A percentile compares a stretch with the other conserved stretches of the same genome.
Evolutionary conservation across 192 early-diverging fungal genomes (phyloP).

Genomic region (Geosiphon pyriformis): DNA sequence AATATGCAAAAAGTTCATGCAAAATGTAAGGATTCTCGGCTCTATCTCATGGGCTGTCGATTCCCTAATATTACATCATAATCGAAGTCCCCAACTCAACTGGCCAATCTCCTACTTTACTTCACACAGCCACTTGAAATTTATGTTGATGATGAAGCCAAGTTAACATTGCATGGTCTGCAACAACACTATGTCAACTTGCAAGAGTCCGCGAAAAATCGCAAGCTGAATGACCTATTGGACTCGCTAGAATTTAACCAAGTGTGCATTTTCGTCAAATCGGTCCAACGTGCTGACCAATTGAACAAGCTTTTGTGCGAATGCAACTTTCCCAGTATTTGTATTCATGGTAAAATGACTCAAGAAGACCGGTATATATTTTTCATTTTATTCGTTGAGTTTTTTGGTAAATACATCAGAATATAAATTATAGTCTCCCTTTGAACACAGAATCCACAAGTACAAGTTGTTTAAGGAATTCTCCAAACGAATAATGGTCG

Average conservation of each 20-base stretch:
- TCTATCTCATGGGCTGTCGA: too few relatives aligned
- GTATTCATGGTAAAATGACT: slow-evolving; percentile 85
- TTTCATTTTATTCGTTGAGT: background rate
- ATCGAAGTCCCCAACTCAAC: too few relatives aligned
- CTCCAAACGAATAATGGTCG: slow-evolving; percentile 90
- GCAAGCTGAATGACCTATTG: slow-evolving; percentile 86
- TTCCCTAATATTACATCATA: too few relatives aligned
- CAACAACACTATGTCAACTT: slow-evolving; percentile 92
- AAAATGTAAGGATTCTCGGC: slow-evolving; percentile 63
- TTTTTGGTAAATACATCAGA: too few relatives aligned
- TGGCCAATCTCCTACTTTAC: too few relatives aligned
- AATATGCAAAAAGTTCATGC: slow-evolving; percentile 98
- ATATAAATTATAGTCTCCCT: too few relatives aligned
- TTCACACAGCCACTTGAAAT: slow-evolving; percentile 81
- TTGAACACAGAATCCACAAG: slow-evolving; percentile 58
- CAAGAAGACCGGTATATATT: slow-evolving; percentile 79
- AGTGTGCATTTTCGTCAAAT: slow-evolving; percentile 95
- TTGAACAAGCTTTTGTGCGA: slow-evolving; percentile 82
- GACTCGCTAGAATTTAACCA: slow-evolving; percentile 98
- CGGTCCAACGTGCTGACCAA: slow-evolving; percentile 77
- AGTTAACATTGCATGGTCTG: slow-evolving; percentile 95
- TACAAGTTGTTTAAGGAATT: slow-evolving; percentile 97
- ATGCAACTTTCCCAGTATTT: slow-evolving; percentile 91
- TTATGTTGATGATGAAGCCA: slow-evolving; percentile 96
- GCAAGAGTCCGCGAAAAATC: slow-evolving; percentile 83